Percentiles rank a stretch among this genome's conserved stretches.
Evolutionary conservation across 106 monocot genomes (phyloP).

Genomic region (Dioscorea dumetorum): DNA sequence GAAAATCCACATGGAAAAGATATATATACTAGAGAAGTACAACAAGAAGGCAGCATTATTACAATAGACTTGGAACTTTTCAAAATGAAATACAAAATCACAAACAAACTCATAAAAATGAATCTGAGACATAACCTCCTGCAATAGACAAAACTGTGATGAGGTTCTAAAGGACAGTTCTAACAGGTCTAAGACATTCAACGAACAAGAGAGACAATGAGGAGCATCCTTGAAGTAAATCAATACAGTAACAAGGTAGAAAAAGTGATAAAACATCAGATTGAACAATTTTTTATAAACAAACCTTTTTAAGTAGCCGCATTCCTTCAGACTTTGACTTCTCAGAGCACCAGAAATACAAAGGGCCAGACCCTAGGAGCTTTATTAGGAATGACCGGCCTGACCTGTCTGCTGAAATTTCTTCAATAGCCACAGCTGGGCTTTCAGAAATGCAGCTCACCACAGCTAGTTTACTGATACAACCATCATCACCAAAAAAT

Average conservation of each 20-base stretch:
- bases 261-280: no score
- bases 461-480: slow-evolving; percentile 44
- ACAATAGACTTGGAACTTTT: no score
- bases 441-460: slow-evolving; percentile 28
- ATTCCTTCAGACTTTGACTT: slow-evolving; percentile 57
- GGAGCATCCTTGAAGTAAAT: no score
- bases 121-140: no score
- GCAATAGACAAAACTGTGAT: no score
- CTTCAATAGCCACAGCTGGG: slow-evolving; percentile 45
- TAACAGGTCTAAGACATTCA: no score
- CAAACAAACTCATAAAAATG: no score
- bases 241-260: no score
- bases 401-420: slow-evolving; percentile 73
- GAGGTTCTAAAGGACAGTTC: no score
- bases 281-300: not conserved
- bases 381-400: slow-evolving; percentile 68
- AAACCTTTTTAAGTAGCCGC: slow-evolving; percentile 64
- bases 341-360: slow-evolving; percentile 92
- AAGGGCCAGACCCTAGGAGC: slow-evolving; percentile 27
- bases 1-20: not conserved
- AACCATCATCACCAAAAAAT: slow-evolving; percentile 73
- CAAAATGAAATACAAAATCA: no score
- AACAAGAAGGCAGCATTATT: no score
- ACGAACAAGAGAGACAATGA: no score
- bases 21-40: not conserved